Conservation (phyloP, 2,329 filamentous ascomycete genomes). For the Aspergillus sp. region DNA sequence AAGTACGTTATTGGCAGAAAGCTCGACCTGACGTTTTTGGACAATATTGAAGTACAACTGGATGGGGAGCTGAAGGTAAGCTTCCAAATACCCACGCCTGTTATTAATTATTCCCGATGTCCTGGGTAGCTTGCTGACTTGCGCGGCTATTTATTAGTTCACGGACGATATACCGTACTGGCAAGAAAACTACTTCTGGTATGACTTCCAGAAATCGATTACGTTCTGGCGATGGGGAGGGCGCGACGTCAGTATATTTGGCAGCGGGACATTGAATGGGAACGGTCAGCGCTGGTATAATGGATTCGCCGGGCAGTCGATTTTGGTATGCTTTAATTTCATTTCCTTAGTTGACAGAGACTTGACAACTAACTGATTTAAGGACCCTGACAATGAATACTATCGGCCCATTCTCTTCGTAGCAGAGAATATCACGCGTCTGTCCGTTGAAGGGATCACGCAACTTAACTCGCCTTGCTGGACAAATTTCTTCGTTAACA, state of each 20-base stretch:
- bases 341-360: background rate
- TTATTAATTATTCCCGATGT: background rate
- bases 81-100: too few species aligned
- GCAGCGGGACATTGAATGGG: constrained; percentile 57
- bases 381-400: constrained; percentile 56
- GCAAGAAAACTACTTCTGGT: constrained; percentile 53
- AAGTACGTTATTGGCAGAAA: constrained; percentile 61
- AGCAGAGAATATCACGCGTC: constrained; percentile 60
- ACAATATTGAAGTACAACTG: constrained; percentile 58
- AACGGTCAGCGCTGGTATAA: constrained; percentile 56
- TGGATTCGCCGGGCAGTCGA: constrained; percentile 45
- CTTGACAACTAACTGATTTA: background rate
- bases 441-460: constrained; percentile 58
- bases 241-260: constrained; percentile 60
- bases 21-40: constrained; percentile 58
- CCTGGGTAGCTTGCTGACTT: background rate
- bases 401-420: constrained; percentile 62
- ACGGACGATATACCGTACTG: constrained; percentile 50
- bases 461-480: constrained; percentile 63
- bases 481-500: constrained; percentile 63
- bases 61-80: constrained; percentile 56
- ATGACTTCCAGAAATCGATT: constrained; percentile 55
- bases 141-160: constrained; percentile 34
- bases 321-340: constrained; percentile 25
- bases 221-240: constrained; percentile 67